Conservation (phyloP, 2,329 filamentous ascomycete species). For the Sordariomycetes sp. region DNA sequence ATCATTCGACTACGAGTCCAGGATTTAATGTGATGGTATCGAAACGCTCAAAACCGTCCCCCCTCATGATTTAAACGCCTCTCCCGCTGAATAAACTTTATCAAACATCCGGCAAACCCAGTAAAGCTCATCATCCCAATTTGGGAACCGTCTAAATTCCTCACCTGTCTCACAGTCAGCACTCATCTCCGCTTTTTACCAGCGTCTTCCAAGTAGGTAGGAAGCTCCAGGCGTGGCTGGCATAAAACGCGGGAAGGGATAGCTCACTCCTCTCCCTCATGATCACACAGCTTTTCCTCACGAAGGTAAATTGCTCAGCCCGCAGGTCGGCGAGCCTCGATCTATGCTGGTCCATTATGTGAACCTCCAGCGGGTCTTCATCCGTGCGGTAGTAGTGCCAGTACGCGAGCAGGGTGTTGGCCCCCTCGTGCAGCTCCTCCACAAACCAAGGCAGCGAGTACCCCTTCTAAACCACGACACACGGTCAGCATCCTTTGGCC, state of each 20-base stretch:
- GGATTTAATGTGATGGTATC: too few species aligned
- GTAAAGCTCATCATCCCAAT: constrained; percentile 29
- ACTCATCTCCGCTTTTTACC: neutral
- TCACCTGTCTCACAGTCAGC: neutral
- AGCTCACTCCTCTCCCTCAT: constrained; percentile 14
- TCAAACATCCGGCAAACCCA: constrained; percentile 37
- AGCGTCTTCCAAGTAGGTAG: neutral
- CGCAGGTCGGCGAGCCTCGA: constrained; percentile 18
- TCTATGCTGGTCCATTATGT: constrained; percentile 14
- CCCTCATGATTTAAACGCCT: neutral
- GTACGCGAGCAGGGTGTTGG: constrained; percentile 32
- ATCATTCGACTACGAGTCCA: too few species aligned
- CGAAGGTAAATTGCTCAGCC: constrained; percentile 19
- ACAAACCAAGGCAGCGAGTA: constrained; percentile 29
- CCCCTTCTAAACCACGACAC: constrained; percentile 13
- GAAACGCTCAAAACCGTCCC: neutral
- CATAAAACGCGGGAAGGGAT: neutral
- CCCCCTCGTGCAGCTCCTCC: constrained; percentile 30
- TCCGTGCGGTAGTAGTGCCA: constrained; percentile 40
- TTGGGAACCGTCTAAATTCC: neutral
- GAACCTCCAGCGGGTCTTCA: constrained; percentile 15
- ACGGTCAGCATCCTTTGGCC: constrained; percentile 2
- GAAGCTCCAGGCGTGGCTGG: too few species aligned
- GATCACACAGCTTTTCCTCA: constrained; percentile 17
- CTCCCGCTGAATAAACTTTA: constrained; percentile 22